Percentiles rank a stretch among this genome's conserved stretches.
Evolutionary conservation across 306 rosid species (phyloP).

Genomic region (Acacia melanoxylon): DNA sequence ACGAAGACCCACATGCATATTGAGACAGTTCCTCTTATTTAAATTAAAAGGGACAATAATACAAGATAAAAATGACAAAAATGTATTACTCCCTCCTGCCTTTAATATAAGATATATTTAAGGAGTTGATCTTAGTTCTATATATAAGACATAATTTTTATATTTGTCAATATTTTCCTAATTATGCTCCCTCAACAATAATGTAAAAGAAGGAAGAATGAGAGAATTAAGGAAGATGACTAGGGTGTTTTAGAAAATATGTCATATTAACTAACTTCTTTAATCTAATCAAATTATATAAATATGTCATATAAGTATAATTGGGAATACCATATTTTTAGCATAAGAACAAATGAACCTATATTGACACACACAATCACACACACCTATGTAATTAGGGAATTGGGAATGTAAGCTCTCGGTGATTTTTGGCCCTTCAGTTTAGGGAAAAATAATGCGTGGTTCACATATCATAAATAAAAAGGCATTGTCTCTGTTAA

Average conservation of each 20-base stretch:
- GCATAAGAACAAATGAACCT: neutral
- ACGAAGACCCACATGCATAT: conserved; percentile 31
- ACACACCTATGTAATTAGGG: neutral
- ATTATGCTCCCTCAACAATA: too few species aligned
- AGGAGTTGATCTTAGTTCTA: too few species aligned
- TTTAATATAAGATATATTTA: too few species aligned
- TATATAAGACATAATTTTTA: too few species aligned
- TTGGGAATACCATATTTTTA: neutral
- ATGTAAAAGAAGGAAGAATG: too few species aligned
- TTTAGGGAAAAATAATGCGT: neutral
- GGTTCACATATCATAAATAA: neutral
- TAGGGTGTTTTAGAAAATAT: too few species aligned
- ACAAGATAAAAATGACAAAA: neutral
- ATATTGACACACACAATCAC: too few species aligned
- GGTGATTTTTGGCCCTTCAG: neutral
- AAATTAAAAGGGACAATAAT: neutral
- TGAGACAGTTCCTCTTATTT: conserved; percentile 5
- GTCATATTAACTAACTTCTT: too few species aligned
- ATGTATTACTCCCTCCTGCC: neutral
- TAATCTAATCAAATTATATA: too few species aligned
- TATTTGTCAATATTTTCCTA: too few species aligned
- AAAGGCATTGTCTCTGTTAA: neutral
- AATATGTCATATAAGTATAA: too few species aligned
- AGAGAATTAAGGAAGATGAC: too few species aligned
- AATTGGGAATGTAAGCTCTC: neutral